Base-by-base conservation (phyloP, 2,329 filamentous ascomycete genomes). In the Neofusicoccum ribis region DNA sequence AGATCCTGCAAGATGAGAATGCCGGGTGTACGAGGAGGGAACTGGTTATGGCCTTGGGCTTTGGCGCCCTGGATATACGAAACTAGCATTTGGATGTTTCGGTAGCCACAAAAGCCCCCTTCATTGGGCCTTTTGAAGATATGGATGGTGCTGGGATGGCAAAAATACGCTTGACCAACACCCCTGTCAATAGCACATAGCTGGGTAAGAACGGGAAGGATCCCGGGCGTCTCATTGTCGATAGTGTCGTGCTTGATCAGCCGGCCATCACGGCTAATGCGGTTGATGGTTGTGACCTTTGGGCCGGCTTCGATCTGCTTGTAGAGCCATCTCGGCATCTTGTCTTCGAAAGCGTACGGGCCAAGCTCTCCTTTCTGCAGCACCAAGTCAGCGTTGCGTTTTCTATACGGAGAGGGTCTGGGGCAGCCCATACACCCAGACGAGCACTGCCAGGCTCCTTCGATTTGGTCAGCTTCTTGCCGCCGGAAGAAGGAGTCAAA, bases 101-200 rank as follows among this genome's bases (percentile, higher is more conserved):
- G 86, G 75, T 97, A 98, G 3, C 94, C 94, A 74, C 94, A 98
- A 75, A 98, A 98, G 5, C 92, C 91, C 23, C 93, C 93, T 79
- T 97, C 93, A n/a, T 84, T 85, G 61, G 96, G 74, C 0, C 74
- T 83, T 72, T 96, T 96, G 60, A 91, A 91, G 31, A 98, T 84
- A 72, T 97, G 93, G 56, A 88, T 84, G 0, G 92, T 90, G 54
- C 83, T 82, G 1, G 89, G 85, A 71, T 93, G 88, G 75, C 93
- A 97, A 39, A 97, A 81, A 71, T 93, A 97, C 5, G 91, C 91
- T 68, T 86, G 86, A 62, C 86, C 81, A 1, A 92, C 90, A 4
- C 81, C 80, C 7, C 78, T 73, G 70, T 91, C 91, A 64, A 89
- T 83, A 46, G 89, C 83, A 49, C 78, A 80, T 3, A 84, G 70